These are phyloP conservation scores for Artemisia tridentata DNA, from an alignment of 129 eudicot genomes.

Conservation along the genomic window DNA sequence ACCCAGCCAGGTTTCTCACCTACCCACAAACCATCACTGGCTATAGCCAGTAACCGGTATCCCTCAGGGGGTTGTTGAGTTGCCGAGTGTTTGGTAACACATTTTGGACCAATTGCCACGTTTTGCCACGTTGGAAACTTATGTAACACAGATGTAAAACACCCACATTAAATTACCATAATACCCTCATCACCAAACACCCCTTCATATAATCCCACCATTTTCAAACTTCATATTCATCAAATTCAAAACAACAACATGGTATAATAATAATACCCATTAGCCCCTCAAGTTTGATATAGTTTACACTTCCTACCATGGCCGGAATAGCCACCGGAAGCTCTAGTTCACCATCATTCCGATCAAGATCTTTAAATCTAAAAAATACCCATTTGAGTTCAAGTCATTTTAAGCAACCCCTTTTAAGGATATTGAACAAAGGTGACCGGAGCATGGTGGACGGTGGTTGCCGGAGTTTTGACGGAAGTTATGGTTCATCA, in stretches of 20 bases:
- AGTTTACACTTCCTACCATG: conserved; percentile 25
- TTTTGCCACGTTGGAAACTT: conserved; percentile 38
- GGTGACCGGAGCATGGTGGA: conserved; percentile 63
- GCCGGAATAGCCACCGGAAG: conserved; percentile 28
- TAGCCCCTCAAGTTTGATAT: not conserved
- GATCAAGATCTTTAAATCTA: conserved; percentile 25
- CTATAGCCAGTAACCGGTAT: conserved; percentile 35
- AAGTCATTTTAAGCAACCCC: conserved; percentile 32
- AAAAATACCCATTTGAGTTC: conserved; percentile 33
- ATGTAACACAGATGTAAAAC: not conserved
- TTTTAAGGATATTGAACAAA: conserved; percentile 33
- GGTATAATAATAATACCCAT: not conserved
- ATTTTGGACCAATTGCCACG: conserved; percentile 20
- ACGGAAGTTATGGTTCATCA: no score
- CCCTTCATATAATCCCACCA: conserved; percentile 22
- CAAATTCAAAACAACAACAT: conserved; percentile 3
- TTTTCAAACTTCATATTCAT: conserved; percentile 38
- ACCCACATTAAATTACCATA: conserved; percentile 14
- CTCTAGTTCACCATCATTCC: conserved; percentile 29
- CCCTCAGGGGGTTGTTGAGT: conserved; percentile 36
- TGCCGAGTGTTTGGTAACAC: conserved; percentile 21
- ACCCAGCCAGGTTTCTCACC: conserved; percentile 4
- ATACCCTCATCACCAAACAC: conserved; percentile 17
- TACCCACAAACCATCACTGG: conserved; percentile 16
- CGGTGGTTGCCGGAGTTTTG: conserved; percentile 22